Evolutionary conservation across 2,329 filamentous ascomycete genomes (phyloP).

Genomic region (Diaporthe amygdali): DNA sequence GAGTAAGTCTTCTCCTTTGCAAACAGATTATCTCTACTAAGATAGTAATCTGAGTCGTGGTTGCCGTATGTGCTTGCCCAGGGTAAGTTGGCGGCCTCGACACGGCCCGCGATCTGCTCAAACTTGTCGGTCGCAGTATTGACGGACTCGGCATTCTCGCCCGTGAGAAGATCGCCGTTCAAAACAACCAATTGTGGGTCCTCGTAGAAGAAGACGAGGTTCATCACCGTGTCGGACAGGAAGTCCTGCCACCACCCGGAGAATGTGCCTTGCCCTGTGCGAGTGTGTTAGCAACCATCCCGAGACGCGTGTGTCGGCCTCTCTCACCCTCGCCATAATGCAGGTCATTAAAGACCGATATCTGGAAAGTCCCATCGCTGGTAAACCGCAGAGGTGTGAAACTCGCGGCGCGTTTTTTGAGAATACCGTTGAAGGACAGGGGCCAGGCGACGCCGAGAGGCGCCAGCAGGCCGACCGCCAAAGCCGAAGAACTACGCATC

Average conservation of each 20-base stretch:
- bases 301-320: slow-evolving; percentile 35
- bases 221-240: slow-evolving; percentile 44
- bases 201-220: slow-evolving; percentile 52
- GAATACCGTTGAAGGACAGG: not conserved
- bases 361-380: slow-evolving; percentile 19
- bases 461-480: not conserved
- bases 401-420: not conserved
- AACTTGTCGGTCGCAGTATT: slow-evolving; percentile 50
- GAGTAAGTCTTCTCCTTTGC: slow-evolving; percentile 19
- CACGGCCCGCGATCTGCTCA: slow-evolving; percentile 49
- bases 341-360: slow-evolving; percentile 42
- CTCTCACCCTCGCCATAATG: slow-evolving; percentile 56
- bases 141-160: slow-evolving; percentile 49
- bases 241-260: not conserved
- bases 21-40: slow-evolving; percentile 39
- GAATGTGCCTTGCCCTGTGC: not conserved
- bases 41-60: slow-evolving; percentile 56
- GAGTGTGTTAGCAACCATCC: slow-evolving; percentile 47
- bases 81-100: slow-evolving; percentile 46
- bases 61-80: slow-evolving; percentile 60
- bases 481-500: not conserved
- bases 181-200: slow-evolving; percentile 52
- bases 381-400: slow-evolving; percentile 14
- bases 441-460: not conserved
- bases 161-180: slow-evolving; percentile 63